Conservation (phyloP, 2,329 filamentous ascomycete genomes). For the Colletotrichum orbiculare region DNA sequence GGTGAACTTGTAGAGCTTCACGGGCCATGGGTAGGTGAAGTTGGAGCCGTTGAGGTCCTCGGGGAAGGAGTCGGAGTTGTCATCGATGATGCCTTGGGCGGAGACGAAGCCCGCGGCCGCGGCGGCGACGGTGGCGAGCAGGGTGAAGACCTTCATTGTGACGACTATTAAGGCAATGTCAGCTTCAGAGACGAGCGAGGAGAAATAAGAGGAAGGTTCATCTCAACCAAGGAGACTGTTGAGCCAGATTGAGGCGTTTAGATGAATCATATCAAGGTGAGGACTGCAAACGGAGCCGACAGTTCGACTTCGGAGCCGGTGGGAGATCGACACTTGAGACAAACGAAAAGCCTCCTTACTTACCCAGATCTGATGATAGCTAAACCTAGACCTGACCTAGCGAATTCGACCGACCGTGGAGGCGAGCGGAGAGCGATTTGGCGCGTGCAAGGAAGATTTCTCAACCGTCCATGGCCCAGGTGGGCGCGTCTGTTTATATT, state of each 20-base stretch:
- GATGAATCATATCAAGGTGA: background rate
- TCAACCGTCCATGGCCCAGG: background rate
- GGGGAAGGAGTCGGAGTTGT: conserved; percentile 51
- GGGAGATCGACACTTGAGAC: background rate
- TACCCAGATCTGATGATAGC: conserved; percentile 8
- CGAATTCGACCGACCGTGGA: conserved; percentile 7
- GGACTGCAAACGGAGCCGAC: background rate
- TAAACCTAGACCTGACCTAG: conserved; percentile 6
- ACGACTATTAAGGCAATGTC: background rate
- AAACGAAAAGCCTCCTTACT: conserved; percentile 12
- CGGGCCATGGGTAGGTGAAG: conserved; percentile 63
- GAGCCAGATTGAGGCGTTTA: background rate
- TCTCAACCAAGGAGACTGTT: background rate
- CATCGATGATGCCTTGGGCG: conserved; percentile 44
- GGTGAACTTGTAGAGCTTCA: conserved; percentile 59
- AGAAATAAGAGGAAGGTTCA: background rate
- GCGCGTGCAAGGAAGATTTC: conserved; percentile 22
- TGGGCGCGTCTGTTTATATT: conserved; percentile 30
- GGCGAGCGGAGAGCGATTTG: conserved; percentile 12
- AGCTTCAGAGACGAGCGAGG: background rate
- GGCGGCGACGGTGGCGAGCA: conserved; percentile 32
- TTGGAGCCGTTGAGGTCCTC: conserved; percentile 60
- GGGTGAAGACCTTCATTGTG: conserved; percentile 38
- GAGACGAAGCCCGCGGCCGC: conserved; percentile 37
- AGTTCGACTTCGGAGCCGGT: background rate